Percentiles rank a stretch among this genome's conserved stretches.
phyloP scores from a whole-genome alignment of 2,329 filamentous ascomycete genomes.

The Chalaropsis ovoidea region DNA sequence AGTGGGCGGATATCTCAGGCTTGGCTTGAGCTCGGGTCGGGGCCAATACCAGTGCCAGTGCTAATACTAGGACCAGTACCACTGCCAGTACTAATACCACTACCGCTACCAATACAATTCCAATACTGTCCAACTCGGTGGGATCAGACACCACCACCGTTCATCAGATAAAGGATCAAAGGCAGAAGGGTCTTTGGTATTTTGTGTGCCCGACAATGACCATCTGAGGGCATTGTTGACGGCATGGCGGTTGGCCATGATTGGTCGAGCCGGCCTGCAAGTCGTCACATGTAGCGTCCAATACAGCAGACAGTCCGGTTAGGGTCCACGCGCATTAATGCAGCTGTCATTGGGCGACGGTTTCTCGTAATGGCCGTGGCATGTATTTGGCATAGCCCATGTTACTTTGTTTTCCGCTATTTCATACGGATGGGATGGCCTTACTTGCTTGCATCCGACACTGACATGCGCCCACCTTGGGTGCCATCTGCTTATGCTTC shows the following conservation, averaged over 20 bases:
- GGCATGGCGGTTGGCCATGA: too few relatives aligned
- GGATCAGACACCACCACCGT: neutral
- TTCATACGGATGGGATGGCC: neutral
- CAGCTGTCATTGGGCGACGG: neutral
- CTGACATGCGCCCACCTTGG: too few relatives aligned
- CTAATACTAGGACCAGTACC: too few relatives aligned
- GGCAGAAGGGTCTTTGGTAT: neutral
- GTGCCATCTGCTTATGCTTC: too few relatives aligned
- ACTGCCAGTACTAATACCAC: neutral
- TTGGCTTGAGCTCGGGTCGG: neutral
- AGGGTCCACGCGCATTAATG: neutral
- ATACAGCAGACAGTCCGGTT: too few relatives aligned
- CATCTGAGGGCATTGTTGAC: neutral
- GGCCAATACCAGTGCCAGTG: too few relatives aligned
- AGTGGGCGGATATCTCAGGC: neutral
- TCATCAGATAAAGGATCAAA: constrained; percentile 3
- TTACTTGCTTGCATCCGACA: too few relatives aligned
- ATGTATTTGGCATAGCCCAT: neutral
- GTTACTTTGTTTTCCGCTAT: neutral
- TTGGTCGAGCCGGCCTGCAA: too few relatives aligned
- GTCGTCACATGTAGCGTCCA: too few relatives aligned
- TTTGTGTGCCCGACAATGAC: neutral
- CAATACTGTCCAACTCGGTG: neutral
- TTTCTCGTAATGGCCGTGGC: neutral
- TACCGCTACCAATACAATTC: neutral